These are phyloP conservation scores for Cystobasidiaceae sp. DNA, from an alignment of 1,284 basidiomycete genomes.

Conservation along the genomic window DNA sequence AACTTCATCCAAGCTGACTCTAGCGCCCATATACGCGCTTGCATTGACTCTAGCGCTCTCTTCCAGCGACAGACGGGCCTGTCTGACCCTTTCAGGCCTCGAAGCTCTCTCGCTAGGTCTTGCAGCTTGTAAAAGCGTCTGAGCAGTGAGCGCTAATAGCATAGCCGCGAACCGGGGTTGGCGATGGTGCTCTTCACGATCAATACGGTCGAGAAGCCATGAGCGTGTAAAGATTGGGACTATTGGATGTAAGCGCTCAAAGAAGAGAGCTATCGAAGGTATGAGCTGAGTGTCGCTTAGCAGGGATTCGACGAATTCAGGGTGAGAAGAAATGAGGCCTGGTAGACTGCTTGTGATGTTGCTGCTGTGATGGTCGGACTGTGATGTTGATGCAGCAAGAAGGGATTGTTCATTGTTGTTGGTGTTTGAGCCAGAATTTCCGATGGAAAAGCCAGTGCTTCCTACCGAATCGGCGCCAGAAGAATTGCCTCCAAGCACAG, in stretches of 20 bases:
- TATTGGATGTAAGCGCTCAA: constrained; percentile 43
- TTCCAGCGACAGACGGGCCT: constrained; percentile 18
- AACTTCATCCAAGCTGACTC: constrained; percentile 38
- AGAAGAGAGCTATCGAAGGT: constrained; percentile 42
- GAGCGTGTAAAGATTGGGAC: constrained; percentile 44
- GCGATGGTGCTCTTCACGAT: constrained; percentile 40
- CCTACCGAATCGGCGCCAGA: too few species aligned
- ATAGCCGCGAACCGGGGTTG: constrained; percentile 43
- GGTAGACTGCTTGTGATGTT: not conserved
- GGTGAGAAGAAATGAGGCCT: not conserved
- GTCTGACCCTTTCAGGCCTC: not conserved
- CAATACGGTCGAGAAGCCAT: constrained; percentile 42
- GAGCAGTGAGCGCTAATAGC: constrained; percentile 43
- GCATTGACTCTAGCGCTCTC: not conserved
- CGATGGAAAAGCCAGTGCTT: not conserved
- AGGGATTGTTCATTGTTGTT: too few species aligned
- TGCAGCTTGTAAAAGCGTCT: constrained; percentile 37
- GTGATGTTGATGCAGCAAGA: not conserved
- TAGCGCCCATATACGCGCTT: constrained; percentile 38
- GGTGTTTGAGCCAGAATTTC: too few species aligned
- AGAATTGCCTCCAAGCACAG: too few species aligned
- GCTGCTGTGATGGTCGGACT: not conserved
- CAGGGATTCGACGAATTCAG: not conserved
- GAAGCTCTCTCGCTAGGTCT: constrained; percentile 26
- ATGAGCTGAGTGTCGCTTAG: constrained; percentile 2